Base-by-base conservation (phyloP, 176 grass and related monocot genomes). In the Juncus effusus region DNA sequence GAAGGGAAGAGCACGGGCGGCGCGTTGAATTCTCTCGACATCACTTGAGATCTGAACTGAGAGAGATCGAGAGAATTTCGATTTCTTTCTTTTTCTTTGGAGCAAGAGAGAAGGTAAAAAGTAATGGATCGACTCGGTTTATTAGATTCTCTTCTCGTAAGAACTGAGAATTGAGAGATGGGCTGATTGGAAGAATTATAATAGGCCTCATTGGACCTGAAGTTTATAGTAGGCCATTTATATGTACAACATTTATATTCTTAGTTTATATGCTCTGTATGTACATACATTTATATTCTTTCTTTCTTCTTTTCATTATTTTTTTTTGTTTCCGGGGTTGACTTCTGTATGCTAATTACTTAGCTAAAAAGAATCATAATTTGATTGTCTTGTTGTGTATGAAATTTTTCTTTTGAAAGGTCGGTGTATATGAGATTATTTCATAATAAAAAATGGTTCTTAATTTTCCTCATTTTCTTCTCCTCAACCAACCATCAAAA, bases 1-100 rank as follows among this genome's bases (percentile, higher is more conserved):
- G 56, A 74, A 16, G 62, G 64, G 79, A 96, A 91, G 59, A 96
- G 78, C 61, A 96, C 82, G 57, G 91, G 91, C 14, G 84, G 84
- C 37, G 90, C 84, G 54, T 82, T 64, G 76, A 96, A 96, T 59
- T 96, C 84, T 85, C 90, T 90, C 69, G 91, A 85, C 91, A 90
- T 96, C 56, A 40, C 58, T 54, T 63, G 8, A 38, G 36, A 44
- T 4, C 19, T 16, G 11, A 40, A 13, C 51, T 40, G 14, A 56
- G 37, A 78, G 74, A 69, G 60, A 54, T 5, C 44, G 44, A 47
- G 44, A 47, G 44, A 6, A 47, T 63, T 70, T 49, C 47, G 70
- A 62, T 16, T 74, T 35, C 9, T 9, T 9, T 47, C 85, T 78
- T 82, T 62, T 35, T 35, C 3, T 3, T 51, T 37, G 68, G 69